These are phyloP conservation scores for Podospora sp. DNA, from an alignment of 495 filamentous ascomycete species.

Conservation along the genomic window DNA sequence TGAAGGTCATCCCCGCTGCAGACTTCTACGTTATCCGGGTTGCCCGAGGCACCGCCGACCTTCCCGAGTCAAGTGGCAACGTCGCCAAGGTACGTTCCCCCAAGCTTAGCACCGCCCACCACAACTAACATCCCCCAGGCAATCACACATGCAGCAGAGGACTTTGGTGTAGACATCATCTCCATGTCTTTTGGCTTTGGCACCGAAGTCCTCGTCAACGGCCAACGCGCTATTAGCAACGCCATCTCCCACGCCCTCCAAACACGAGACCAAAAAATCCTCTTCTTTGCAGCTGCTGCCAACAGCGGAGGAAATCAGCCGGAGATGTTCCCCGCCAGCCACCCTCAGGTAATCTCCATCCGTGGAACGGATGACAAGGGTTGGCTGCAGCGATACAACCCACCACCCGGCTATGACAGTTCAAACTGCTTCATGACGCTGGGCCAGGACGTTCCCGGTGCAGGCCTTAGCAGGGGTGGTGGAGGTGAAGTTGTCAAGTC, in stretches of 20 bases:
- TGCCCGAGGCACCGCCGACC: not conserved
- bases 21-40: constrained; percentile 5
- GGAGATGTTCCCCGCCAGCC: constrained; percentile 12
- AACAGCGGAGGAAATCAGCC: constrained; percentile 8
- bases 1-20: constrained; percentile 10
- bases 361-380: constrained; percentile 14
- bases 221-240: constrained; percentile 8
- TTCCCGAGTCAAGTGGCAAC: not conserved
- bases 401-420: not conserved
- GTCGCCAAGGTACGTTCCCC: constrained; percentile 6
- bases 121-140: not conserved
- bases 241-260: constrained; percentile 2
- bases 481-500: not conserved
- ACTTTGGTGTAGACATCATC: constrained; percentile 9
- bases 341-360: constrained; percentile 12
- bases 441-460: constrained; percentile 11
- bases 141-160: constrained; percentile 7
- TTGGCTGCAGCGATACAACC: constrained; percentile 10
- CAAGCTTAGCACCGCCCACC: not conserved
- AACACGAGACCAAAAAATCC: constrained; percentile 2
- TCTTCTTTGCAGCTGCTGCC: constrained; percentile 14
- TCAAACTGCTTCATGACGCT: constrained; percentile 13
- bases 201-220: constrained; percentile 1
- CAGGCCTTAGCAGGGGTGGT: constrained; percentile 7
- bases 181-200: constrained; percentile 17